Evolutionary conservation across 306 rosid species (phyloP).

Genomic region (Argentina anserina): DNA sequence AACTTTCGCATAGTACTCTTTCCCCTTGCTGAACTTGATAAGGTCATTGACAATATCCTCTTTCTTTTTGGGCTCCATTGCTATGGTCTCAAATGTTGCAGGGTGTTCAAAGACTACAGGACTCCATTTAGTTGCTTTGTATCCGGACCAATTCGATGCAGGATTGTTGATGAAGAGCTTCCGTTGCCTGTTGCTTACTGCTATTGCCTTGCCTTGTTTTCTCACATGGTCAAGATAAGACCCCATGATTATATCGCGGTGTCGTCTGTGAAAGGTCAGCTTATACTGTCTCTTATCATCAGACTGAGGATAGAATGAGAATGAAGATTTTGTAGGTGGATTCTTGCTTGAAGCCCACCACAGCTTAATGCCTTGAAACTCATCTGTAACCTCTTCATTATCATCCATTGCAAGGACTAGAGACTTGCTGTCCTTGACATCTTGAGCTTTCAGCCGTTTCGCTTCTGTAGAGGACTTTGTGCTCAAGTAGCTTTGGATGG

Average conservation of each 20-base stretch:
- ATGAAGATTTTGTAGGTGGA: neutral
- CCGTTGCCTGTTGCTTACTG: slow-evolving; percentile 26
- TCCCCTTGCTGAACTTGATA: slow-evolving; percentile 36
- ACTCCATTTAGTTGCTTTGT: slow-evolving; percentile 38
- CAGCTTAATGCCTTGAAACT: slow-evolving; percentile 29
- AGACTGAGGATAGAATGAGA: slow-evolving; percentile 19
- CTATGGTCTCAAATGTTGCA: slow-evolving; percentile 39
- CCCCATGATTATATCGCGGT: slow-evolving; percentile 22
- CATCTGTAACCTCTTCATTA: slow-evolving; percentile 41
- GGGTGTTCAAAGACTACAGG: slow-evolving; percentile 60
- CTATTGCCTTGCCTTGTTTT: slow-evolving; percentile 29
- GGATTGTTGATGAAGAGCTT: slow-evolving; percentile 50
- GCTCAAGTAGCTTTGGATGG: slow-evolving; percentile 41
- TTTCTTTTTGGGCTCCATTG: slow-evolving; percentile 47
- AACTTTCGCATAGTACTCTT: slow-evolving; percentile 48
- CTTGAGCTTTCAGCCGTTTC: slow-evolving; percentile 44
- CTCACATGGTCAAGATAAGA: slow-evolving; percentile 40
- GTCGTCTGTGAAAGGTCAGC: slow-evolving; percentile 37
- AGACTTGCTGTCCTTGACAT: slow-evolving; percentile 32
- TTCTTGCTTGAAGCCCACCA: slow-evolving; percentile 44
- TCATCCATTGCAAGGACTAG: slow-evolving; percentile 45
- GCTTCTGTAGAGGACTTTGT: slow-evolving; percentile 30
- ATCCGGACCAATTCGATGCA: slow-evolving; percentile 18
- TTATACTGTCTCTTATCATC: slow-evolving; percentile 30
- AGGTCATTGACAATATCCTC: slow-evolving; percentile 46